Evolutionary conservation across 768 basidiomycete species (phyloP).

Genomic region (Suillus fuscotomentosus): DNA sequence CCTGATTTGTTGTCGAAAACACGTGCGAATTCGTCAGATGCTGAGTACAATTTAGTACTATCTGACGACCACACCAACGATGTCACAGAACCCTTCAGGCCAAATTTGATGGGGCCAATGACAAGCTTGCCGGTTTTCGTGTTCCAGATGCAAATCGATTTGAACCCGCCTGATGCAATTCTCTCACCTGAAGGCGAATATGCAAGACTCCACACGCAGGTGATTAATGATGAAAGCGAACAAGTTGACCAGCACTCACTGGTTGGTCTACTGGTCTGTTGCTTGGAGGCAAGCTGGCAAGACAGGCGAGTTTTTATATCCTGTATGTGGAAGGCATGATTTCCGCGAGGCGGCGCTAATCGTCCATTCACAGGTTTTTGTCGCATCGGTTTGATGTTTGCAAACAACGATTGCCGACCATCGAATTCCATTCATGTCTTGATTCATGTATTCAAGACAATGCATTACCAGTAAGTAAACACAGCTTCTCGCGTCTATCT

Average conservation of each 20-base stretch:
- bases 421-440: too few species aligned
- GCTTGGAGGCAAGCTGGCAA: not conserved
- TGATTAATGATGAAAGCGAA: too few species aligned
- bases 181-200: not conserved
- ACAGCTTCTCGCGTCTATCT: too few species aligned
- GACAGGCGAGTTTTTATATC: not conserved
- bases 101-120: not conserved
- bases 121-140: not conserved
- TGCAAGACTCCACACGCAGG: not conserved
- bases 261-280: not conserved
- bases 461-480: too few species aligned
- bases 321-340: rapidly evolving
- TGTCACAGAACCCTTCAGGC: not conserved
- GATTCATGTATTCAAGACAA: too few species aligned
- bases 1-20: not conserved
- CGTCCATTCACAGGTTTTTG: too few species aligned
- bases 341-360: not conserved
- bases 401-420: too few species aligned
- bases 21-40: not conserved
- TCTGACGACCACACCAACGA: not conserved
- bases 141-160: not conserved
- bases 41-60: not conserved
- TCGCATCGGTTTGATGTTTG: not conserved
- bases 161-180: not conserved
- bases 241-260: not conserved